Evolutionary conservation across 2,329 filamentous ascomycete species (phyloP), one percentile per base, ranked within the genome.

Genomic region (Capronia epimyces): DNA sequence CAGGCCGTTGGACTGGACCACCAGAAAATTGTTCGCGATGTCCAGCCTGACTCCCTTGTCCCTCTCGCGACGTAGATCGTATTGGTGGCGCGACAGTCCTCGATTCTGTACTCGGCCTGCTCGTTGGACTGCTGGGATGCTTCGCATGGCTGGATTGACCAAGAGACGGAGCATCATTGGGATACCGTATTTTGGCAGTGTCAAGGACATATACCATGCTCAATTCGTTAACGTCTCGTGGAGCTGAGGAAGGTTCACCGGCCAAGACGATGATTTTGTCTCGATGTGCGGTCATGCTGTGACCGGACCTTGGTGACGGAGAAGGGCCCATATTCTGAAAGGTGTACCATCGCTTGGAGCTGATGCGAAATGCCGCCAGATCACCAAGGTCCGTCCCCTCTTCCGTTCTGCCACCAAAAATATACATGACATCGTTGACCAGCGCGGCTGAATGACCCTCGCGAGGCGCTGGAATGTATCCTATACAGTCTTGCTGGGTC

Each of bases 321-420:
- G 90, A 94, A 2, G 90, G 90, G 0, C 93, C 93, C 93, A 98
- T 98, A 65, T 98, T 98, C 65, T 98, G 93, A 70, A 98, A 98
- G 29, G 93, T 98, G 68, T 97, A 98, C 93, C 93, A 98, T 53
- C 93, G 82, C 58, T 88, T 83, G 9, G 89, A 89, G 1, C 85
- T 82, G 61, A 87, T 87, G 43, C 83, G 78, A 68, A 88, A 88
- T 8, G 93, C 93, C 2, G 93, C 91, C 37, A 98, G 76, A 68
- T 98, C 93, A 27, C 91, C 93, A 3, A 98, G 74, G 66, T 98
- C 93, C 22, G 84, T 81, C 1, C 93, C 93, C 61, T 97, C 90
- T 65, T 96, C 89, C 0, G 89, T 96, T 53, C 93, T 86, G 39
- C 93, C 93, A 61, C 94, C 94, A 67, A 98, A 98, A 55, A 98